Percentiles rank a stretch among this genome's conserved stretches.
phyloP scores from a whole-genome alignment of 2,329 filamentous ascomycete species.

The Rhynchosporium agropyri region DNA sequence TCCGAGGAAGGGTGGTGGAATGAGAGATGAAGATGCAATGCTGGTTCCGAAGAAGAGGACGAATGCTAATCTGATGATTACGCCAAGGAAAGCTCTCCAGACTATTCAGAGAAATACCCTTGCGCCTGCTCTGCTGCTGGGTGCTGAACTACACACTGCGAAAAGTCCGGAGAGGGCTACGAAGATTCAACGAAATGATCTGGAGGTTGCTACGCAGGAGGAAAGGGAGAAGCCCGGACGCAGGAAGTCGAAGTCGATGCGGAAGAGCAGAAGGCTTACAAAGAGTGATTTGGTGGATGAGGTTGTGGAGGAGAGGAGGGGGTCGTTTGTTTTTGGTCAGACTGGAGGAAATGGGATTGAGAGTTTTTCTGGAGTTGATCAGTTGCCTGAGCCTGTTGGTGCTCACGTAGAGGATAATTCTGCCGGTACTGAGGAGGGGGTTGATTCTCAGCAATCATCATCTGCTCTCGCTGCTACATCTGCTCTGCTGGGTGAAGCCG shows the following conservation, averaged over 20 bases:
- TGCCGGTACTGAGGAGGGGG: not conserved
- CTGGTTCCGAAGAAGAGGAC: conserved; percentile 41
- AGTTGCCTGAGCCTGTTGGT: not conserved
- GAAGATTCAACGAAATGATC: conserved; percentile 17
- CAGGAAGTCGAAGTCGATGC: conserved; percentile 34
- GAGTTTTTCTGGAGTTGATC: conserved; percentile 4
- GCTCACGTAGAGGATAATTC: not conserved
- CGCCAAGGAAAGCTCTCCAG: conserved; percentile 38
- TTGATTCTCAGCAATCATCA: not conserved
- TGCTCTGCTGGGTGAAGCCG: not conserved
- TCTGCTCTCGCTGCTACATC: not conserved
- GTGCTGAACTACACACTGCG: not conserved
- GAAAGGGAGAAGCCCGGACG: conserved; percentile 25
- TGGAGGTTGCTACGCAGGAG: not conserved
- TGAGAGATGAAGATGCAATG: conserved; percentile 29
- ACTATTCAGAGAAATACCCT: conserved; percentile 20
- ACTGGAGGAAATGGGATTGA: not conserved
- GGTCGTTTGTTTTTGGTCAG: conserved; percentile 12
- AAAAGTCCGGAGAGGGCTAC: not conserved
- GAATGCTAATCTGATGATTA: conserved; percentile 41
- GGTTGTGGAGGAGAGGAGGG: conserved; percentile 6
- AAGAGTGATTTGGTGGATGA: conserved; percentile 16
- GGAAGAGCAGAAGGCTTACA: conserved; percentile 31
- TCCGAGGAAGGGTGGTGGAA: conserved; percentile 14
- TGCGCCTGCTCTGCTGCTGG: conserved; percentile 11